A percentile compares a stretch with the other conserved stretches of the same genome.
Conservation (phyloP, 495 filamentous ascomycete genomes). For the Hyaloscypha finlandica region DNA sequence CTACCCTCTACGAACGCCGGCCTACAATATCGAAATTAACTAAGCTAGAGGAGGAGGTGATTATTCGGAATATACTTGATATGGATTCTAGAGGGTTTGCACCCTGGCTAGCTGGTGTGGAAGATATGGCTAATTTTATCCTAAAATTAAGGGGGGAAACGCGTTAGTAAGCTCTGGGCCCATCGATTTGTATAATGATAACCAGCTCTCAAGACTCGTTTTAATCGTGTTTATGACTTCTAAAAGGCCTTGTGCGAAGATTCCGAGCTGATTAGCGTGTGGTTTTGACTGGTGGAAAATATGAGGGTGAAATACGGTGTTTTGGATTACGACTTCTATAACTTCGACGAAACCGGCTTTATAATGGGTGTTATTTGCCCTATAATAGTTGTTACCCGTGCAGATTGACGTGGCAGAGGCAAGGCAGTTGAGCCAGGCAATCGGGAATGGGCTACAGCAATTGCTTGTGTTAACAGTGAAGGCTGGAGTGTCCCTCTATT, state of each 20-base stretch:
- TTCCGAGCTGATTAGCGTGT: conserved; percentile 37
- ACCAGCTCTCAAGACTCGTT: conserved; percentile 36
- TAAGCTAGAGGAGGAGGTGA: too few relatives aligned
- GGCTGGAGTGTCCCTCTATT: conserved; percentile 38
- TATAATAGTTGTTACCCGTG: conserved; percentile 36
- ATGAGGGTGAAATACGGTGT: conserved; percentile 40
- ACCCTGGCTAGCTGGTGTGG: conserved; percentile 32
- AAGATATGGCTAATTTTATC: conserved; percentile 45
- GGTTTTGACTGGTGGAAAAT: conserved; percentile 39
- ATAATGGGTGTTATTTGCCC: conserved; percentile 38
- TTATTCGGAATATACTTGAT: too few relatives aligned
- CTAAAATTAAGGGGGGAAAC: conserved; percentile 26
- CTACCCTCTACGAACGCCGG: too few relatives aligned
- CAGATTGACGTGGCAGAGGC: conserved; percentile 30
- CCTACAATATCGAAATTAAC: too few relatives aligned
- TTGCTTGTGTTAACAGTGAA: conserved; percentile 36
- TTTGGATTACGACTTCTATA: conserved; percentile 37
- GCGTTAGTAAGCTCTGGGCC: conserved; percentile 35
- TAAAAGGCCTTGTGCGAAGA: conserved; percentile 41
- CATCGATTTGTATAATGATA: conserved; percentile 38
- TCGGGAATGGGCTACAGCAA: conserved; percentile 42
- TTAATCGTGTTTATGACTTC: conserved; percentile 36
- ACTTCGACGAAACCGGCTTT: conserved; percentile 46
- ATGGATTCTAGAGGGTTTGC: conserved; percentile 34
- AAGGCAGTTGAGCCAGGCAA: conserved; percentile 41